Percentiles rank a stretch among this genome's conserved stretches.
Evolutionary conservation across 805 yeast species (phyloP).

Genomic region (Candida ulmi): DNA sequence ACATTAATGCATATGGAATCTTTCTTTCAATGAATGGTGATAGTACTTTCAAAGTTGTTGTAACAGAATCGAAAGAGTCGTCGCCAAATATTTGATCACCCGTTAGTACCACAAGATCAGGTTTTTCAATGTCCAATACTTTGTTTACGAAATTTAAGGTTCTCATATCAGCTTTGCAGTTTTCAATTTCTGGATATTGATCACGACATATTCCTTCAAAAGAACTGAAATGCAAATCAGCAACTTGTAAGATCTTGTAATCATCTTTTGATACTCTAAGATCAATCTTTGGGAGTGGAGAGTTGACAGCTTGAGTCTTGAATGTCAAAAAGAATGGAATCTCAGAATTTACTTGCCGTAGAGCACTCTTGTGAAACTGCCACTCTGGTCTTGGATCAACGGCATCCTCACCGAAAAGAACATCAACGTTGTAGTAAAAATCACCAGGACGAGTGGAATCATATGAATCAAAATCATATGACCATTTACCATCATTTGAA

Average conservation of each 20-base stretch:
- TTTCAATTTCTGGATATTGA: slow-evolving; percentile 49
- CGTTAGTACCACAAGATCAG: slow-evolving; percentile 79
- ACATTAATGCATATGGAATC: slow-evolving; percentile 78
- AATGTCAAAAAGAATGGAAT: slow-evolving; percentile 20
- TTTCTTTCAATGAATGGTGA: slow-evolving; percentile 58
- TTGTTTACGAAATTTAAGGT: slow-evolving; percentile 56
- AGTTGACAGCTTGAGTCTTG: slow-evolving; percentile 9
- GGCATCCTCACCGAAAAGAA: slow-evolving; percentile 67
- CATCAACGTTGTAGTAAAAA: slow-evolving; percentile 37
- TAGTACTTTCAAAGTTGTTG: slow-evolving; percentile 73
- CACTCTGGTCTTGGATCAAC: slow-evolving; percentile 76
- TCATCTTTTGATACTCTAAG: slow-evolving; percentile 34
- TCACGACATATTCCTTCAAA: slow-evolving; percentile 78
- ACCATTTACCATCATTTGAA: slow-evolving; percentile 20
- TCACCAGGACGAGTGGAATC: slow-evolving; percentile 7
- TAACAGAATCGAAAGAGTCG: slow-evolving; percentile 71
- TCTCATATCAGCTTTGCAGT: slow-evolving; percentile 61
- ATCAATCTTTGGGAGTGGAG: slow-evolving; percentile 6
- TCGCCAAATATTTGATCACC: slow-evolving; percentile 93
- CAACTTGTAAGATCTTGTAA: slow-evolving; percentile 81
- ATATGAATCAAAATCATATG: slow-evolving; percentile 48
- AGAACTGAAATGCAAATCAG: slow-evolving; percentile 88
- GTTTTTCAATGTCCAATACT: slow-evolving; percentile 69
- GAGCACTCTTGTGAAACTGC: slow-evolving; percentile 27
- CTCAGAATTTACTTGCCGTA: slow-evolving; percentile 5